Percentiles rank a stretch among this genome's conserved stretches.
Conservation (phyloP, 495 filamentous ascomycete species). For the Podospora anserina region DNA sequence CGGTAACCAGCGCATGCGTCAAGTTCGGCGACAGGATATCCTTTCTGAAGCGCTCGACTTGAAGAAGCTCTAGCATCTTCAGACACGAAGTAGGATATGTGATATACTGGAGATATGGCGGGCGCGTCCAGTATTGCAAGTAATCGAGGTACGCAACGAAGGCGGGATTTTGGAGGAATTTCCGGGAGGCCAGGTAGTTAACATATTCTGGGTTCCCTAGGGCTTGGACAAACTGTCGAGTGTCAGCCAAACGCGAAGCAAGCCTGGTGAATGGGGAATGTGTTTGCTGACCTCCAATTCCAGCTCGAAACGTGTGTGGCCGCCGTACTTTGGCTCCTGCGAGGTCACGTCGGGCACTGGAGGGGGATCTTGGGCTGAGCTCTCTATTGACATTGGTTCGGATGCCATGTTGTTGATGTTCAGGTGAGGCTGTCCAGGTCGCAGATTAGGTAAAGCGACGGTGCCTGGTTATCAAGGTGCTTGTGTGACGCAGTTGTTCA, state of each 20-base stretch:
- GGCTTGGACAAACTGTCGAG: constrained; percentile 72
- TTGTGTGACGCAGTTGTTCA: neutral
- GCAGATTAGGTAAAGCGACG: neutral
- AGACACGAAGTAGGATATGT: constrained; percentile 81
- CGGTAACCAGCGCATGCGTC: constrained; percentile 58
- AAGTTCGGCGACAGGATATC: constrained; percentile 77
- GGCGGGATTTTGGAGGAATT: constrained; percentile 57
- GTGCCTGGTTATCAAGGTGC: neutral
- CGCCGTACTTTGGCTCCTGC: constrained; percentile 55
- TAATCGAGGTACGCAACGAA: constrained; percentile 82
- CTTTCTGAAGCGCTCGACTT: constrained; percentile 76
- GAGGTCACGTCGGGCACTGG: constrained; percentile 20
- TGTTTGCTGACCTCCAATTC: constrained; percentile 61
- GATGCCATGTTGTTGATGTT: constrained; percentile 23
- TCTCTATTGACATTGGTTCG: constrained; percentile 33
- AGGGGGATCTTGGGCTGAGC: constrained; percentile 31
- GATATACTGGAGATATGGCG: constrained; percentile 79
- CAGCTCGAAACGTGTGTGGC: constrained; percentile 68
- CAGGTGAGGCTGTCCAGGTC: neutral
- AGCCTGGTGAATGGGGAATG: neutral
- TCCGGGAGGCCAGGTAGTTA: constrained; percentile 71
- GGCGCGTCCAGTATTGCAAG: constrained; percentile 77
- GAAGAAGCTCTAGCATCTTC: constrained; percentile 74
- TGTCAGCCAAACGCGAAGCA: neutral
- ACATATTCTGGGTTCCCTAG: constrained; percentile 82